Evolutionary conservation across 495 filamentous ascomycete genomes (phyloP), one percentile per base, ranked within the genome.

Genomic region (Penicillium ucsense): DNA sequence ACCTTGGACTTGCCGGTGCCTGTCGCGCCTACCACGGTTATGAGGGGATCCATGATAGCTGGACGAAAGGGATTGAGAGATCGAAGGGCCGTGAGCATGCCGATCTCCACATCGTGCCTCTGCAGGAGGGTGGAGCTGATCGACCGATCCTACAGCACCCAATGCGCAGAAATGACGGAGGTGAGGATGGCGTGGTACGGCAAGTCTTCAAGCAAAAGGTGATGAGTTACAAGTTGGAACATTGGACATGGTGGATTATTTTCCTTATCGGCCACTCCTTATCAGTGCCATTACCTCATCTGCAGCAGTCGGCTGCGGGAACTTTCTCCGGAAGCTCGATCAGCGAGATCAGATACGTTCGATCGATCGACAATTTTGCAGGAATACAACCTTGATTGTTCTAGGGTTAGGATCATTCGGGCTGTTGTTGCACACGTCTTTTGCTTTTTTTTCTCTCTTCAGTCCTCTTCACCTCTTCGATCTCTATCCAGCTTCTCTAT

Each of bases 1-100:
- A 95, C 92, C 75, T 98, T 86, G n/a, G 92, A 96, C 72, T 98
- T 98, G 35, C 92, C 92, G 4, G 91, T 96, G 46, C 94, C 92
- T 35, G 92, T 98, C 34, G 94, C 87, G 34, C 92, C 92, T 34
- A 96, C 75, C 39, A 98, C 79, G 34, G 86, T 80, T 52, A 98
- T 79, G 48, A 97, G 72, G 28, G 89, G 86, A 46, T 61, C 53
- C 70, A 73, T 72, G 48, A 45, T 48, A 45, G 51, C 33, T 45
- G 42, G 52, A 47, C 41, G 55, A 43, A 39, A 10, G 36, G 42
- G 32, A 31, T 38, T 50, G 39, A 64, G 35, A 32, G 50, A 53
- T 54, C 56, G 52, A 35, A 61, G 49, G 38, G 55, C 52, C 41
- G 49, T 43, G 47, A 62, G 52, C 64, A 65, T 67, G 20, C 35